Evolutionary conservation across 306 rosid genomes (phyloP), one percentile per base, ranked within the genome.

Genomic region (Dalbergia cochinchinensis): DNA sequence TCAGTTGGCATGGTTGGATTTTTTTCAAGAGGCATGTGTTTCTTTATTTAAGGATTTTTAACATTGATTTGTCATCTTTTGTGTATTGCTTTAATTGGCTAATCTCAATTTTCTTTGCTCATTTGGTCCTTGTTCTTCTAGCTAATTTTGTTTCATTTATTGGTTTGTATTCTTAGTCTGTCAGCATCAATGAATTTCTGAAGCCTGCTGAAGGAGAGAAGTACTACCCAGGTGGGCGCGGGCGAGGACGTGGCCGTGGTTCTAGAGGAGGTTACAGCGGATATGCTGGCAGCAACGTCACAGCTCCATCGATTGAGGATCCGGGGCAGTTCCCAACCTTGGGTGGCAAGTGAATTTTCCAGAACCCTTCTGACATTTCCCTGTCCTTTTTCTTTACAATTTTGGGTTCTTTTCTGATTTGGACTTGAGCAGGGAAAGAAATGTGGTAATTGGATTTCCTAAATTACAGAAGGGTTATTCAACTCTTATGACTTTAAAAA

Each of bases 251-350:
- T 14, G 94, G 97, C 15, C 92, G 95, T 62, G 92, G 96, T 42
- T 74, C 87, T 2, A 84, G 94, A 73, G 94, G 92, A 62, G 92
- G 91, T 34, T 77, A 35, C 11, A 47, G 83, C 76, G 88, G 90
- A 59, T 89, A 76, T 87, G 73, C 75, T 34, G 67, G 12, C 65
- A 64, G 85, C 94, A 89, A 81, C 53, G 84, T 11, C 1, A 33
- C 79, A 37, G 96, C 99, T 65, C 99, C 94, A 65, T 81, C 92
- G 0, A 95, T 95, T 65, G 89, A 84, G 78, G 99, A 95, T 77
- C 97, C 92, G 11, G 91, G 92, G 65, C 99, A 95, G 62, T 95
- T 95, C 89, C 99, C 99, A 73, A 88, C 98, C 78, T 88, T 95
- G 84, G 92, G 98, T 80, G 98, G 87, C 81, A 93, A 93, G 94